A percentile compares a stretch with the other conserved stretches of the same genome.
phyloP scores from a whole-genome alignment of 2,329 filamentous ascomycete species.

The Xylariaceae sp. region DNA sequence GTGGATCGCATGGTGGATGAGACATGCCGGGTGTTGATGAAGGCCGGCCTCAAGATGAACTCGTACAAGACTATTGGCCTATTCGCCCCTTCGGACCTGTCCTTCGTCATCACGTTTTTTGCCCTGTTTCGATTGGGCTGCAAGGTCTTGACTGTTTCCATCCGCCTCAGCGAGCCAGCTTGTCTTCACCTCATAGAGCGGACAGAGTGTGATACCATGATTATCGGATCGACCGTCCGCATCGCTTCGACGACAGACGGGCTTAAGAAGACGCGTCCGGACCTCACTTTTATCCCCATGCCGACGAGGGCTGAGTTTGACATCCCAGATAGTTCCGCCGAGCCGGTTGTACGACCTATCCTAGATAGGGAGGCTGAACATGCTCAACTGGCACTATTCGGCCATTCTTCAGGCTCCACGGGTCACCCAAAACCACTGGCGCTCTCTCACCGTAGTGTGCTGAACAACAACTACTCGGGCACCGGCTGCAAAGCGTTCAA shows the following conservation, averaged over 20 bases:
- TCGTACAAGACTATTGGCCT: slow-evolving; percentile 46
- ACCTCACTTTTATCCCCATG: slow-evolving; percentile 34
- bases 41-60: slow-evolving; percentile 42
- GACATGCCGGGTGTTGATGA: slow-evolving; percentile 42
- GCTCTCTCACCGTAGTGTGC: slow-evolving; percentile 49
- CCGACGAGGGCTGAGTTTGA: slow-evolving; percentile 35
- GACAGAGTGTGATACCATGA: slow-evolving; percentile 45
- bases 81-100: slow-evolving; percentile 49
- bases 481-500: slow-evolving; percentile 51
- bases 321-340: slow-evolving; percentile 23
- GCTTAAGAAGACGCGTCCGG: slow-evolving; percentile 32
- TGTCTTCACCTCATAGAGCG: slow-evolving; percentile 48
- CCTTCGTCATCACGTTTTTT: slow-evolving; percentile 51
- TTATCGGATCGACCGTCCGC: slow-evolving; percentile 45
- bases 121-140: slow-evolving; percentile 53
- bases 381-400: slow-evolving; percentile 47
- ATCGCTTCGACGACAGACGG: slow-evolving; percentile 43
- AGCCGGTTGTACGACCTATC: slow-evolving; percentile 36
- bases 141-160: slow-evolving; percentile 51
- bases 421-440: slow-evolving; percentile 54
- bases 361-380: slow-evolving; percentile 39
- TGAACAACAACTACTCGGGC: slow-evolving; percentile 44
- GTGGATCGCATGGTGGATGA: slow-evolving; percentile 51
- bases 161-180: slow-evolving; percentile 49
- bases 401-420: slow-evolving; percentile 57